These are phyloP conservation scores for Akanthomyces uredinophilus DNA, from an alignment of 2,329 filamentous ascomycete species.

Conservation along the genomic window DNA sequence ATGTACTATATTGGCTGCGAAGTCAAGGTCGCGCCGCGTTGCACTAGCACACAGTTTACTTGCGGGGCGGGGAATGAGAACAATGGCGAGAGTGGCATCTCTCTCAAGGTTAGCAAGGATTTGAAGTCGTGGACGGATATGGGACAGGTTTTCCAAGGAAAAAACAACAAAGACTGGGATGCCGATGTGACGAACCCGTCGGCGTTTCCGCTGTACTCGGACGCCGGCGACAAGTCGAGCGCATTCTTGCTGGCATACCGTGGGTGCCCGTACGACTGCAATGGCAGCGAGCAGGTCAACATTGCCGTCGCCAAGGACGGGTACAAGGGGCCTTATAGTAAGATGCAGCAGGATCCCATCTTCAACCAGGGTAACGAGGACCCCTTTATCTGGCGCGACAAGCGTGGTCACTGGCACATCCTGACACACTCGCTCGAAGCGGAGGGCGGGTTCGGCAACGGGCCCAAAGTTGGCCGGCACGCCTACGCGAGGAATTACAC, in stretches of 20 bases:
- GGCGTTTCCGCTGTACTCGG: constrained; percentile 31
- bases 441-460: constrained; percentile 22
- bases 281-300: constrained; percentile 18
- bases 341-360: constrained; percentile 18
- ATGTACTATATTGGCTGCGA: constrained; percentile 39
- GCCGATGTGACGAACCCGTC: constrained; percentile 38
- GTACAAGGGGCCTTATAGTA: constrained; percentile 18
- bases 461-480: constrained; percentile 26
- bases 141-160: constrained; percentile 19
- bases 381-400: constrained; percentile 30
- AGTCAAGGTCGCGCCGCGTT: constrained; percentile 15
- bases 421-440: constrained; percentile 28
- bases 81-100: constrained; percentile 25
- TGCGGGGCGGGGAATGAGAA: constrained; percentile 20
- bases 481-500: constrained; percentile 23
- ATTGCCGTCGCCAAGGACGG: constrained; percentile 17
- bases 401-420: constrained; percentile 29
- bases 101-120: constrained; percentile 21
- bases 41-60: constrained; percentile 15
- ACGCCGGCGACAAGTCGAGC: background rate
- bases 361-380: constrained; percentile 23
- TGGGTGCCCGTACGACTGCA: constrained; percentile 19
- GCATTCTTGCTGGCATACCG: constrained; percentile 21
- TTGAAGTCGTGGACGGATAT: constrained; percentile 17
- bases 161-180: constrained; percentile 18